Percentiles rank a stretch among this genome's conserved stretches.
These are phyloP conservation scores for Blakeslea trispora DNA, from an alignment of 371 early-diverging fungal species.

Conservation along the genomic window DNA sequence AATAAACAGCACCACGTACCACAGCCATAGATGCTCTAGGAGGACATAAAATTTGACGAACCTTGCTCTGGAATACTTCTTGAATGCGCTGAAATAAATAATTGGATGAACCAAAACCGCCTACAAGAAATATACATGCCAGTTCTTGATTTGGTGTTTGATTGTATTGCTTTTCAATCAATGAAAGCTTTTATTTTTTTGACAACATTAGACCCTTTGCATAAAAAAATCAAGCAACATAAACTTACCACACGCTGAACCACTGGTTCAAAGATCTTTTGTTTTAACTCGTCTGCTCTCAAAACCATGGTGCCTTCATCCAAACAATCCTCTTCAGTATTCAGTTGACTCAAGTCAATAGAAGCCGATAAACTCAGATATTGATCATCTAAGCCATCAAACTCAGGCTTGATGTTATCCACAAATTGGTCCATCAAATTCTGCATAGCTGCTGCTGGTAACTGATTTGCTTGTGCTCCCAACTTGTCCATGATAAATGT, in stretches of 20 bases:
- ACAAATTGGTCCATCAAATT: constrained; percentile 60
- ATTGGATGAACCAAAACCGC: constrained; percentile 54
- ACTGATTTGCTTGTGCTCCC: constrained; percentile 32
- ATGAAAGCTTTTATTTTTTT: constrained; percentile 33
- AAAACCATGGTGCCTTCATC: constrained; percentile 56
- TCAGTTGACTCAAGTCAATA: constrained; percentile 37
- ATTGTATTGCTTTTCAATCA: constrained; percentile 37
- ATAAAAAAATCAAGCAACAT: too few species aligned
- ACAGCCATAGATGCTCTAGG: constrained; percentile 50
- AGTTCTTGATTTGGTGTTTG: constrained; percentile 30
- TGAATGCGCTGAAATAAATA: constrained; percentile 44
- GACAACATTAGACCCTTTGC: too few species aligned
- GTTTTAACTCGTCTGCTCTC: constrained; percentile 48
- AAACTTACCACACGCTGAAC: constrained; percentile 48
- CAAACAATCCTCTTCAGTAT: constrained; percentile 39
- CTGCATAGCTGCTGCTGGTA: constrained; percentile 47
- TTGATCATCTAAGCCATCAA: constrained; percentile 56
- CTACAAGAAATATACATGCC: constrained; percentile 44
- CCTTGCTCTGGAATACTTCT: constrained; percentile 26
- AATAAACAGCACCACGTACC: constrained; percentile 53
- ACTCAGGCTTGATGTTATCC: constrained; percentile 57
- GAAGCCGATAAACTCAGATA: constrained; percentile 52
- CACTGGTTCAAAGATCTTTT: constrained; percentile 61
- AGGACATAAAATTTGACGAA: constrained; percentile 43
- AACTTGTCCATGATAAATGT: constrained; percentile 44